phyloP scores from a whole-genome alignment of 2,329 filamentous ascomycete species.

The Ophidiomyces ophidiicola region DNA sequence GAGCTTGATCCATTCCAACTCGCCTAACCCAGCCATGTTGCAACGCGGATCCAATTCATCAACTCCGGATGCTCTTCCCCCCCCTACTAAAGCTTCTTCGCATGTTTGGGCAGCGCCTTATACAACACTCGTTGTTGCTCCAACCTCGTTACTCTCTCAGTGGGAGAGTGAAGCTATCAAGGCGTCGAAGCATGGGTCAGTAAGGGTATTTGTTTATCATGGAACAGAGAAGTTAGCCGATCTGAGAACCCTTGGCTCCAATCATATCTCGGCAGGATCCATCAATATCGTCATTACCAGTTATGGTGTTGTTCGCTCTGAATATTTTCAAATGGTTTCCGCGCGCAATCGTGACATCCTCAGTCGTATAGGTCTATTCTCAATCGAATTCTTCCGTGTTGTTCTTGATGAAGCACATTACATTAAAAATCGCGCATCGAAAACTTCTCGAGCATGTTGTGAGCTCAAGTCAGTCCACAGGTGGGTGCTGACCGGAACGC shows the following conservation, averaged over 20 bases:
- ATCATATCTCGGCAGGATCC: slow-evolving; percentile 58
- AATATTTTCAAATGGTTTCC: slow-evolving; percentile 60
- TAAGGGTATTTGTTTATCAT: slow-evolving; percentile 85
- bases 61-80: not conserved
- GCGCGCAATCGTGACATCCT: slow-evolving; percentile 50
- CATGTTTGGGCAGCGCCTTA: slow-evolving; percentile 59
- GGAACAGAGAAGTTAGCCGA: slow-evolving; percentile 72
- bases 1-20: slow-evolving; percentile 77
- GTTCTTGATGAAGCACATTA: slow-evolving; percentile 92
- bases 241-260: slow-evolving; percentile 64
- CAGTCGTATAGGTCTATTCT: slow-evolving; percentile 63
- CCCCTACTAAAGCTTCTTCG: slow-evolving; percentile 32
- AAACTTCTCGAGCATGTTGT: slow-evolving; percentile 90
- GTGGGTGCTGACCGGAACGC: slow-evolving; percentile 89
- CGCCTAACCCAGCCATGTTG: slow-evolving; percentile 39
- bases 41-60: slow-evolving; percentile 11
- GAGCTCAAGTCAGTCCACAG: slow-evolving; percentile 73
- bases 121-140: slow-evolving; percentile 89
- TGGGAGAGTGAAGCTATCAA: slow-evolving; percentile 95
- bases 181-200: slow-evolving; percentile 68
- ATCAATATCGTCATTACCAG: slow-evolving; percentile 91
- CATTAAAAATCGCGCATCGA: slow-evolving; percentile 82
- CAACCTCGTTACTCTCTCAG: slow-evolving; percentile 90
- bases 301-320: slow-evolving; percentile 82
- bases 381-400: slow-evolving; percentile 83